These are phyloP conservation scores for Leishmania martiniquensis DNA, from an alignment of 208 protist species.

Conservation along the genomic window DNA sequence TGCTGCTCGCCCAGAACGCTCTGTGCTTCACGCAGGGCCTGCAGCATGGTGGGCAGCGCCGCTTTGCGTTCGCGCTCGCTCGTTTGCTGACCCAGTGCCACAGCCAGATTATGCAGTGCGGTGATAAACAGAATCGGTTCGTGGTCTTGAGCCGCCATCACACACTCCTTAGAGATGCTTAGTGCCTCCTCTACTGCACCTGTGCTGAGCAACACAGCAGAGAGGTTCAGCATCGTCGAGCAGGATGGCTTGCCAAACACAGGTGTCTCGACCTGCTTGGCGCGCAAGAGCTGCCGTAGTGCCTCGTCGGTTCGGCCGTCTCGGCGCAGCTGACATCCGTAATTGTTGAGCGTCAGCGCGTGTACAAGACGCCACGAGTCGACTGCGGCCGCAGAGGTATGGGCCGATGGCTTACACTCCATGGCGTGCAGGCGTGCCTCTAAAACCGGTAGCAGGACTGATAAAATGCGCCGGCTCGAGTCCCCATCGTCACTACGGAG, in stretches of 20 bases:
- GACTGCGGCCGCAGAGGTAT: not conserved
- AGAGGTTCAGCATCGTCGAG: slow-evolving; percentile 89
- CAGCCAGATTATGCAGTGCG: slow-evolving; percentile 82
- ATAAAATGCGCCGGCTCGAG: slow-evolving; percentile 35
- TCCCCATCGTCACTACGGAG: slow-evolving; percentile 48
- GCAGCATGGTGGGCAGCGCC: slow-evolving; percentile 74
- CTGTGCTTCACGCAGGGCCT: slow-evolving; percentile 66
- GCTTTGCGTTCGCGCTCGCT: slow-evolving; percentile 41
- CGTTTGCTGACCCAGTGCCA: slow-evolving; percentile 69
- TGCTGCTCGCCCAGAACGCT: slow-evolving; percentile 55
- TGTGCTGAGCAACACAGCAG: slow-evolving; percentile 68
- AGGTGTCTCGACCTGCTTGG: slow-evolving; percentile 55
- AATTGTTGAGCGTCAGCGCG: slow-evolving; percentile 79
- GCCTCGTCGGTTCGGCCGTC: slow-evolving; percentile 50
- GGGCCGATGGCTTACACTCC: slow-evolving; percentile 7
- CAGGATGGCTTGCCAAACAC: slow-evolving; percentile 74
- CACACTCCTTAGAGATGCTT: slow-evolving; percentile 65
- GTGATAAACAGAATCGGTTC: slow-evolving; percentile 79
- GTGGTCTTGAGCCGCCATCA: slow-evolving; percentile 46
- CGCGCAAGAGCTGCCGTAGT: slow-evolving; percentile 47
- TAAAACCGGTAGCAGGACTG: slow-evolving; percentile 12
- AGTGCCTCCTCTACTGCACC: slow-evolving; percentile 59
- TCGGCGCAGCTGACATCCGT: slow-evolving; percentile 81
- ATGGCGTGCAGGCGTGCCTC: slow-evolving; percentile 7
- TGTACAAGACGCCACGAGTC: slow-evolving; percentile 61